Conservation (phyloP, 257 asterid genomes). For the Ehretia macrophylla region DNA sequence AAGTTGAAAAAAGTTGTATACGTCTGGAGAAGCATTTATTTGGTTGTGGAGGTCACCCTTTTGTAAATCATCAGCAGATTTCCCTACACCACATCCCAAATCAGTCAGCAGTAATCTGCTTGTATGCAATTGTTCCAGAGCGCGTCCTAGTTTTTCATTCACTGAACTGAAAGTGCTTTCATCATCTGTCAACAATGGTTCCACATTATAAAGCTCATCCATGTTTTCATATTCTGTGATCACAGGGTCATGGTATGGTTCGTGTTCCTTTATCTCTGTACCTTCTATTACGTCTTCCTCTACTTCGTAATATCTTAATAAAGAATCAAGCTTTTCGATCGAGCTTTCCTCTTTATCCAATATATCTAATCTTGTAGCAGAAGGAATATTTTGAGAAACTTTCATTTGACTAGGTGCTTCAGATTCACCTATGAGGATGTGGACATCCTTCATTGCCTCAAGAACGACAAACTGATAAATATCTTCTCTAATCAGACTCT, state of each 20-base stretch:
- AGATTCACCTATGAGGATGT: too few species aligned
- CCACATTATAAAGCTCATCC: conserved; percentile 51
- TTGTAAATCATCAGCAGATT: conserved; percentile 14
- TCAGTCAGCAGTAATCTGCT: conserved; percentile 45
- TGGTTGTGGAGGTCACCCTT: conserved; percentile 7
- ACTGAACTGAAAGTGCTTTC: conserved; percentile 40
- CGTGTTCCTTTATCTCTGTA: conserved; percentile 36
- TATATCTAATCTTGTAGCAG: conserved; percentile 21
- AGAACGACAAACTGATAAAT: conserved; percentile 25
- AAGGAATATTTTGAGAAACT: conserved; percentile 24
- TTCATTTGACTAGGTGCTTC: too few species aligned
- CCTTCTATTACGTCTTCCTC: conserved; percentile 41
- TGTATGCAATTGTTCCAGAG: conserved; percentile 39
- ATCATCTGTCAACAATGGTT: conserved; percentile 43
- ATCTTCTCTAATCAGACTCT: conserved; percentile 33
- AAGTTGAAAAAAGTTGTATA: conserved; percentile 1
- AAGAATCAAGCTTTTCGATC: conserved; percentile 22
- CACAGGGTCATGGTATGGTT: conserved; percentile 32
- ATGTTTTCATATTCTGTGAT: conserved; percentile 39
- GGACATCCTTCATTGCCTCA: conserved; percentile 9
- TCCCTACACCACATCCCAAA: conserved; percentile 33
- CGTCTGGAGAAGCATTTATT: conserved; percentile 1
- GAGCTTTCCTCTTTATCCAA: conserved; percentile 30
- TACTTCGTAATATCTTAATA: conserved; percentile 25
- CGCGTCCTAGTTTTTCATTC: conserved; percentile 42